Conservation (phyloP, 805 yeast species). For the Saccharomycopsis olivae region DNA sequence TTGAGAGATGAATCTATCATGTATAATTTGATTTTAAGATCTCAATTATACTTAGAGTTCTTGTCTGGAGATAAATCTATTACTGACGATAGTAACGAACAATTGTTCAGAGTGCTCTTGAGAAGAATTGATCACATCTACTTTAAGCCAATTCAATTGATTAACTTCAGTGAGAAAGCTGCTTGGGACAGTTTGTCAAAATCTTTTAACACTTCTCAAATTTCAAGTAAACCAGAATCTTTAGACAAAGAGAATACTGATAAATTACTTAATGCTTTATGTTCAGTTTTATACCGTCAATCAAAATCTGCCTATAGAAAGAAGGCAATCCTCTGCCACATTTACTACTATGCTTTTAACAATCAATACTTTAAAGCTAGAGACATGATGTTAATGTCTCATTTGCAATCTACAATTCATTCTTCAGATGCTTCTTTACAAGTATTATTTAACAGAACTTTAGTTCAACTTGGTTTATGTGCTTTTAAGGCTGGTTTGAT, state of each 20-base stretch:
- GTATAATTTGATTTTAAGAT: slow-evolving; percentile 68
- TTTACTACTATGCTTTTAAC: slow-evolving; percentile 87
- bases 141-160: slow-evolving; percentile 77
- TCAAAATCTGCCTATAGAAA: slow-evolving; percentile 60
- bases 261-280: slow-evolving; percentile 52
- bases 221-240: not conserved
- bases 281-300: slow-evolving; percentile 57
- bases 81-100: slow-evolving; percentile 33
- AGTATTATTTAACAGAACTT: slow-evolving; percentile 87
- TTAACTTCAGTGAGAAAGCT: slow-evolving; percentile 52
- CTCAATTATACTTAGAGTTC: slow-evolving; percentile 76
- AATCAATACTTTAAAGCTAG: slow-evolving; percentile 77
- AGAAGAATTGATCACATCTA: slow-evolving; percentile 89
- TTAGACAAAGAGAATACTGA: slow-evolving; percentile 33
- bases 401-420: slow-evolving; percentile 73
- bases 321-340: slow-evolving; percentile 73
- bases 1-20: slow-evolving; percentile 76
- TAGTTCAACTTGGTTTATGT: slow-evolving; percentile 90
- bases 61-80: slow-evolving; percentile 30
- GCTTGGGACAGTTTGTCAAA: slow-evolving; percentile 53
- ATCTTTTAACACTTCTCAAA: not conserved
- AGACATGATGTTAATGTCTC: slow-evolving; percentile 79
- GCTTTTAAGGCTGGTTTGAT: slow-evolving; percentile 89
- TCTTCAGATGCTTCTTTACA: slow-evolving; percentile 79
- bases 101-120: slow-evolving; percentile 61